Conservation (phyloP, 352 stramenopile species). For the Phytophthora capsici region DNA sequence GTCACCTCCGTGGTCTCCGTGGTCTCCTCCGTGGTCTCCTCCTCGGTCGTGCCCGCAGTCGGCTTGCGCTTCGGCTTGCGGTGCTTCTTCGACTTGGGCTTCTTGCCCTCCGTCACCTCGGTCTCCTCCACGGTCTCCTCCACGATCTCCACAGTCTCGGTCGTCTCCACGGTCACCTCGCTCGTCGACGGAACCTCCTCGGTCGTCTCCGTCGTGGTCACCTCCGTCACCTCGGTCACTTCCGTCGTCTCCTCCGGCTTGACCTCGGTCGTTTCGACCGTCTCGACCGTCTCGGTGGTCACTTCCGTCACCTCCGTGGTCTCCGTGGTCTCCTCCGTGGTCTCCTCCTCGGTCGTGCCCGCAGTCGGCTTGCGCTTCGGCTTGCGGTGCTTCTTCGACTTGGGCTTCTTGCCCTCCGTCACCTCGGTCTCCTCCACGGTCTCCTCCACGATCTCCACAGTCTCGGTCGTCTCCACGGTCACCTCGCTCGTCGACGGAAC, state of each 20-base stretch:
- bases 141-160: not conserved
- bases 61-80: not conserved
- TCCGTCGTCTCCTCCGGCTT: conserved; percentile 1
- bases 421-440: conserved; percentile 10
- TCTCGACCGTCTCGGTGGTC: conserved; percentile 1
- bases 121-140: not conserved
- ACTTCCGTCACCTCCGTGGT: not conserved
- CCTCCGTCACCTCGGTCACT: conserved; percentile 2
- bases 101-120: not conserved
- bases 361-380: conserved; percentile 8
- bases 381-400: conserved; percentile 23
- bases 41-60: not conserved
- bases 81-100: not conserved
- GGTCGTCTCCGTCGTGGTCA: conserved; percentile 6
- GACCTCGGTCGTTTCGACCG: not conserved
- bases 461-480: conserved; percentile 2
- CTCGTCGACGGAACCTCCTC: not conserved
- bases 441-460: not conserved
- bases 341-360: not conserved
- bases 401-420: conserved; percentile 16
- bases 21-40: conserved; percentile 1
- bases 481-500: not conserved
- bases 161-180: not conserved
- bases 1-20: conserved; percentile 1
- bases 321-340: not conserved